phyloP scores from a whole-genome alignment of 73 alveolate species.

The Paraurostyla sp. region DNA sequence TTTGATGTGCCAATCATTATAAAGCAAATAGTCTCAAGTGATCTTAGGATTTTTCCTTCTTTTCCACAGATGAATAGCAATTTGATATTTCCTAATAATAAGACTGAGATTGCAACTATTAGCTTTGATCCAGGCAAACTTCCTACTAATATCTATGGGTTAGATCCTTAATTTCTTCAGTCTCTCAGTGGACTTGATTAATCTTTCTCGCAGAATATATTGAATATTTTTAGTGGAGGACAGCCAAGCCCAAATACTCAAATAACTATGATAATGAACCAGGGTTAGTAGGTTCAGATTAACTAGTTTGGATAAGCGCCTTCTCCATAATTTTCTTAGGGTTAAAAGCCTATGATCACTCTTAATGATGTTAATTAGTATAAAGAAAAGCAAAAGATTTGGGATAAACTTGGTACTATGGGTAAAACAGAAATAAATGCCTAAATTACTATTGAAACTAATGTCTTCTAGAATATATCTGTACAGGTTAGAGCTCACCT shows the following conservation, averaged over 20 bases:
- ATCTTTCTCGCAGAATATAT: not conserved
- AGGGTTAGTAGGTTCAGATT: not conserved
- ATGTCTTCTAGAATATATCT: constrained; percentile 6
- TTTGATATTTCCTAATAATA: constrained; percentile 28
- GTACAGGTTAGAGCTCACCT: constrained; percentile 40
- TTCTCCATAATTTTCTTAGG: no score
- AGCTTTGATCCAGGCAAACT: not conserved
- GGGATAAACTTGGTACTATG: constrained; percentile 27
- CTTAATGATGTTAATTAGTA: not conserved
- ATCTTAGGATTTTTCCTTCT: constrained; percentile 27
- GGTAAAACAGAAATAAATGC: constrained; percentile 46
- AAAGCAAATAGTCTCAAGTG: not conserved
- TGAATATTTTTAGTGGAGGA: not conserved
- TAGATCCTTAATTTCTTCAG: not conserved
- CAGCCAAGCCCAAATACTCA: not conserved
- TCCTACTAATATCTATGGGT: not conserved
- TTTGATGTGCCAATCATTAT: constrained; percentile 35
- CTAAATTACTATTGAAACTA: constrained; percentile 10
- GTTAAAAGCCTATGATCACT: not conserved
- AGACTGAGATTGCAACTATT: constrained; percentile 24
- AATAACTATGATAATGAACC: constrained; percentile 17
- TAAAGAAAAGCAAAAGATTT: constrained; percentile 8
- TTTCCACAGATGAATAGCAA: not conserved
- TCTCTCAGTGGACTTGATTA: not conserved
- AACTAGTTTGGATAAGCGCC: not conserved